Evolutionary conservation across 768 basidiomycete species (phyloP).

Genomic region (Naganishia randhawae): DNA sequence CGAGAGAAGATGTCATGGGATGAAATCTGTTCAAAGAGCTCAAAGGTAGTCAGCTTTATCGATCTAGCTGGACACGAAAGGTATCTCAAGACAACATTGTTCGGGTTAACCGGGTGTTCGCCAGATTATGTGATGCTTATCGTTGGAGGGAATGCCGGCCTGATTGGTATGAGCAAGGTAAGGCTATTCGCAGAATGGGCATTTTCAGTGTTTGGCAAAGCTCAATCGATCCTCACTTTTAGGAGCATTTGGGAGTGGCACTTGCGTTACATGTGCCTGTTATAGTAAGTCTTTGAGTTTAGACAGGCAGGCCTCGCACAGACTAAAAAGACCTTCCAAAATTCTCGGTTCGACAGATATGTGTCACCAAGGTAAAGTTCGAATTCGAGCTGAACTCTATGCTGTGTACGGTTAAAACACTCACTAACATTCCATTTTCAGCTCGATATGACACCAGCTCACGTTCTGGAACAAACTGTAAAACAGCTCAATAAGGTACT

Average conservation of each 20-base stretch:
- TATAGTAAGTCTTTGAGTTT: constrained; percentile 48
- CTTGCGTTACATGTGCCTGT: constrained; percentile 90
- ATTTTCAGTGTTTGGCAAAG: not conserved
- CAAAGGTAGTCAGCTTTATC: constrained; percentile 92
- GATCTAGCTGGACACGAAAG: constrained; percentile 92
- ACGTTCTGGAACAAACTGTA: constrained; percentile 82
- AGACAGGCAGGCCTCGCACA: not conserved
- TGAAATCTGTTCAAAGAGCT: constrained; percentile 78
- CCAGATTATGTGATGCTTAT: constrained; percentile 80
- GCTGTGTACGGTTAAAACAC: not conserved
- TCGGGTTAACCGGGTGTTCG: constrained; percentile 88
- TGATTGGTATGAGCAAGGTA: constrained; percentile 53
- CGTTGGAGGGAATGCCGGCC: constrained; percentile 83
- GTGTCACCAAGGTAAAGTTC: constrained; percentile 29
- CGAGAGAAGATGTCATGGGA: constrained; percentile 92
- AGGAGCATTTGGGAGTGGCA: constrained; percentile 93
- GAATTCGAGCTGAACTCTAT: not conserved
- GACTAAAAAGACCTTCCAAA: not conserved
- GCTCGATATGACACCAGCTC: constrained; percentile 97
- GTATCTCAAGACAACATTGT: constrained; percentile 71
- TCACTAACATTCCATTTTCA: constrained; percentile 36
- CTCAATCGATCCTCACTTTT: constrained; percentile 58
- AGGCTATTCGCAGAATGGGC: not conserved
- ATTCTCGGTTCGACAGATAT: constrained; percentile 10
- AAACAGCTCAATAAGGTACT: constrained; percentile 90